A percentile compares a stretch with the other conserved stretches of the same genome.
phyloP scores from a whole-genome alignment of 768 basidiomycete species.

The Rhodosporidiobolus odoratus region DNA sequence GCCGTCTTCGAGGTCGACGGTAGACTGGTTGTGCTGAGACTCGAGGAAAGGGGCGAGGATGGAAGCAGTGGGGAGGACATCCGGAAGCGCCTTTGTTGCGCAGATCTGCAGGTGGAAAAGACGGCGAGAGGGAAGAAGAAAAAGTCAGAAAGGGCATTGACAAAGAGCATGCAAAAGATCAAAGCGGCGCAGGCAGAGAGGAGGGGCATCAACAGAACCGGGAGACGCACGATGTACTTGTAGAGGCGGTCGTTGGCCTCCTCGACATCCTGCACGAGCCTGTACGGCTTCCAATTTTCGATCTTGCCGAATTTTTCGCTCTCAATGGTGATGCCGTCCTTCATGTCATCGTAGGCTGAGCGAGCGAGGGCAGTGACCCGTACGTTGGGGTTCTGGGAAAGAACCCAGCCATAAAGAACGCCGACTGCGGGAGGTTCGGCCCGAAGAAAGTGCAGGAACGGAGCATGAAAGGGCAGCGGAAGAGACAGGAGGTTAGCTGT shows the following conservation, averaged over 20 bases:
- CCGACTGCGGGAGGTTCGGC: constrained; percentile 13
- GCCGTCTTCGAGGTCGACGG: constrained; percentile 47
- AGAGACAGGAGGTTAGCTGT: too few species aligned
- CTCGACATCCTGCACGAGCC: constrained; percentile 56
- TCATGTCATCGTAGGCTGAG: constrained; percentile 60
- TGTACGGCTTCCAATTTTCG: constrained; percentile 60
- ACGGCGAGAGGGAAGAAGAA: background rate
- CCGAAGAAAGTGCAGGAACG: background rate
- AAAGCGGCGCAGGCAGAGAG: background rate
- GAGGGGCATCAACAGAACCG: background rate
- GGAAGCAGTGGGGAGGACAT: constrained; percentile 56
- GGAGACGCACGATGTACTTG: constrained; percentile 52
- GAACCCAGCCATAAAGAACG: constrained; percentile 47
- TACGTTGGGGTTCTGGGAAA: constrained; percentile 58
- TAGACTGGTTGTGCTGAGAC: constrained; percentile 49
- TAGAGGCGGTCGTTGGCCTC: constrained; percentile 62
- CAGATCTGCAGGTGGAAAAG: constrained; percentile 47
- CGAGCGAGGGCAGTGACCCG: constrained; percentile 68
- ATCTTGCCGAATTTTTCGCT: constrained; percentile 60
- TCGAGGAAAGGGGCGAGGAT: constrained; percentile 59
- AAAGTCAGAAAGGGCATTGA: background rate
- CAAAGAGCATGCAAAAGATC: background rate
- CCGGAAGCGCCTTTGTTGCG: constrained; percentile 67
- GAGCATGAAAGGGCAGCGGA: too few species aligned
- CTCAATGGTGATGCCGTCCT: constrained; percentile 57